A percentile compares a stretch with the other conserved stretches of the same genome.
phyloP scores from a whole-genome alignment of 148 eudicot species.

The Rhododendron molle region DNA sequence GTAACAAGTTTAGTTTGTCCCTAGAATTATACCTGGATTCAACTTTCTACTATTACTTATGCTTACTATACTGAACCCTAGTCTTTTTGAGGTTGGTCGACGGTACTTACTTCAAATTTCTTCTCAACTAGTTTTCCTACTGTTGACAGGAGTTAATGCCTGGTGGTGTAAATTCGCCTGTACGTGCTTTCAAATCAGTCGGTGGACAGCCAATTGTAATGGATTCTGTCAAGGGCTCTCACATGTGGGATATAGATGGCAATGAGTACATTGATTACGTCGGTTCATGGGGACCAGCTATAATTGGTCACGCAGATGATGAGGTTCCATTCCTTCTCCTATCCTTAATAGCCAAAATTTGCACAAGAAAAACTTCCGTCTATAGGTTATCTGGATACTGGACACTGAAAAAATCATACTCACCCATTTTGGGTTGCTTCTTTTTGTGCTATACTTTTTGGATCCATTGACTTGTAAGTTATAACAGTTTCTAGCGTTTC shows the following conservation, averaged over 20 bases:
- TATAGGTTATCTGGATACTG: not conserved
- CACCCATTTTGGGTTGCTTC: not conserved
- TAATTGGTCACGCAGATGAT: slow-evolving; percentile 90
- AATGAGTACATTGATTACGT: slow-evolving; percentile 95
- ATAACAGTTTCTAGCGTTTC: not conserved
- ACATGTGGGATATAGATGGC: slow-evolving; percentile 93
- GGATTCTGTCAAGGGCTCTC: slow-evolving; percentile 85
- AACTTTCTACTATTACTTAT: not conserved
- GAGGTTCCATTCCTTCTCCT: slow-evolving; percentile 37
- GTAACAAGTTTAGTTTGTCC: not conserved
- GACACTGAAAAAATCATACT: not conserved
- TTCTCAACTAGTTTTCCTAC: not conserved
- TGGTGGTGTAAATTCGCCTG: slow-evolving; percentile 92
- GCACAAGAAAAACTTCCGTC: not conserved
- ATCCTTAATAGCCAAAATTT: not conserved
- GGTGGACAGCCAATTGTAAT: slow-evolving; percentile 89
- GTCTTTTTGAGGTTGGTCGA: not conserved
- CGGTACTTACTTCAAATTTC: not conserved
- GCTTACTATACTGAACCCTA: not conserved
- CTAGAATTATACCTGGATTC: not conserved
- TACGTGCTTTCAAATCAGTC: slow-evolving; percentile 95
- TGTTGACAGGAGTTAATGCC: slow-evolving; percentile 82
- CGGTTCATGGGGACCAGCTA: slow-evolving; percentile 96
- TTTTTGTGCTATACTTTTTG: not conserved
- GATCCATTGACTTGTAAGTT: not conserved